These are phyloP conservation scores for Exserohilum rostratum DNA, from an alignment of 2,329 filamentous ascomycete species.

Conservation along the genomic window DNA sequence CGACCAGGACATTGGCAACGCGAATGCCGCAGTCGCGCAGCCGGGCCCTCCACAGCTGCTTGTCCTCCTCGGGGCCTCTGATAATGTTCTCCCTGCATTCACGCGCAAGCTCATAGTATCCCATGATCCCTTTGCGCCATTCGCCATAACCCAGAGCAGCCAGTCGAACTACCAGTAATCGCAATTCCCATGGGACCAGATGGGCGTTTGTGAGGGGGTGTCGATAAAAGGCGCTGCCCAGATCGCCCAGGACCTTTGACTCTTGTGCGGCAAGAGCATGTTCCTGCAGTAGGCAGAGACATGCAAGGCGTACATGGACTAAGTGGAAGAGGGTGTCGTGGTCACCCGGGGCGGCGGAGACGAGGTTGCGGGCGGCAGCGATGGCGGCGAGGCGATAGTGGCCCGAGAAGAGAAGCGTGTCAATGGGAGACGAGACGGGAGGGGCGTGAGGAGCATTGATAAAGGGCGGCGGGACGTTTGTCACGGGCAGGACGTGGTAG, in stretches of 20 bases:
- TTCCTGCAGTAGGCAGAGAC: slow-evolving; percentile 78
- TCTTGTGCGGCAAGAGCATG: slow-evolving; percentile 63
- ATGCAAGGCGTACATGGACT: slow-evolving; percentile 80
- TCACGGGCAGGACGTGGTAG: slow-evolving; percentile 73
- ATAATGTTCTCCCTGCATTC: slow-evolving; percentile 71
- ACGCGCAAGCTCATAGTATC: slow-evolving; percentile 84
- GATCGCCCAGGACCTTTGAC: slow-evolving; percentile 66
- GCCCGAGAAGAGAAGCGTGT: slow-evolving; percentile 70
- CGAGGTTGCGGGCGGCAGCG: slow-evolving; percentile 67
- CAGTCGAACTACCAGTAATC: slow-evolving; percentile 80
- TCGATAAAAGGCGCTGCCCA: slow-evolving; percentile 61
- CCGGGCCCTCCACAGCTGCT: slow-evolving; percentile 71
- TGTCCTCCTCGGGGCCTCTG: slow-evolving; percentile 55
- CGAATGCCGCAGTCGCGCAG: slow-evolving; percentile 75
- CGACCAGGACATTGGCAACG: slow-evolving; percentile 70
- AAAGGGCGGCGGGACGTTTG: slow-evolving; percentile 69
- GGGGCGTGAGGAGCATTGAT: slow-evolving; percentile 71
- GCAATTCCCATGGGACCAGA: slow-evolving; percentile 84
- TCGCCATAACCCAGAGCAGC: slow-evolving; percentile 88
- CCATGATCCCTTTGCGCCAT: slow-evolving; percentile 81
- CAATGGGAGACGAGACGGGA: slow-evolving; percentile 64
- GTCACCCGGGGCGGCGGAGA: slow-evolving; percentile 60
- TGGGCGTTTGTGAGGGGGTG: slow-evolving; percentile 54
- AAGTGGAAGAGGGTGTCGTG: slow-evolving; percentile 73
- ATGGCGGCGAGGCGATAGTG: slow-evolving; percentile 83